phyloP scores from a whole-genome alignment of 2,329 filamentous ascomycete species.

The Aureobasidium vineae region DNA sequence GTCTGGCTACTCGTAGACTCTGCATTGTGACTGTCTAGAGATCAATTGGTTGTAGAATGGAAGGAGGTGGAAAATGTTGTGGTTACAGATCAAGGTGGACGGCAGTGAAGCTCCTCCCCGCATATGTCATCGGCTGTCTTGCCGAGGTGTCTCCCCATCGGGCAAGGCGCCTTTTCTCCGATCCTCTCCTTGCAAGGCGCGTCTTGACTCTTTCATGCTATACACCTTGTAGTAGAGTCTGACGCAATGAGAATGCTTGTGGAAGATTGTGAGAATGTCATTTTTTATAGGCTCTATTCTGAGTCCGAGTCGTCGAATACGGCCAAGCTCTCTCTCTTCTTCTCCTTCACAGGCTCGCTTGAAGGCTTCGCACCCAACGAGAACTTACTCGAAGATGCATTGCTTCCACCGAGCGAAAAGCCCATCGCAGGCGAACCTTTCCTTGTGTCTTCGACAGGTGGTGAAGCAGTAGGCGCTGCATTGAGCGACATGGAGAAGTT shows the following conservation, averaged over 20 bases:
- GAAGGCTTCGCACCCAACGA: background rate
- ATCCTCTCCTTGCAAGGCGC: background rate
- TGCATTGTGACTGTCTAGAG: background rate
- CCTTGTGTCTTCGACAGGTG: background rate
- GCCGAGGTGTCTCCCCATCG: background rate
- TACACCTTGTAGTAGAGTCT: background rate
- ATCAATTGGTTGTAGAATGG: background rate
- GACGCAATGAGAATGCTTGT: background rate
- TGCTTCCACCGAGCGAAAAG: constrained; percentile 31
- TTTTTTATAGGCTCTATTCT: constrained; percentile 36
- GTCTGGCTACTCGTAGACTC: constrained; percentile 9
- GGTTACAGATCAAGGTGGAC: background rate
- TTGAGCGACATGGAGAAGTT: constrained; percentile 30
- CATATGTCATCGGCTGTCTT: constrained; percentile 16
- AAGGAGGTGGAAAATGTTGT: background rate
- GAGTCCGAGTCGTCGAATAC: constrained; percentile 82
- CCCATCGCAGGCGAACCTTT: constrained; percentile 32
- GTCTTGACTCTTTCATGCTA: background rate
- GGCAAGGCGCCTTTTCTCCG: constrained; percentile 10
- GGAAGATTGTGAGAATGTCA: background rate
- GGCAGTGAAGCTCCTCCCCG: constrained; percentile 3
- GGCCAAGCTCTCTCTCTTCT: constrained; percentile 68
- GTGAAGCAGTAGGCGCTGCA: background rate
- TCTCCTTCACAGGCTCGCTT: constrained; percentile 45
- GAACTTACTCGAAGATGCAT: background rate